These are phyloP conservation scores for Colletotrichum acutatum DNA, from an alignment of 2,329 filamentous ascomycete genomes.

Conservation along the genomic window DNA sequence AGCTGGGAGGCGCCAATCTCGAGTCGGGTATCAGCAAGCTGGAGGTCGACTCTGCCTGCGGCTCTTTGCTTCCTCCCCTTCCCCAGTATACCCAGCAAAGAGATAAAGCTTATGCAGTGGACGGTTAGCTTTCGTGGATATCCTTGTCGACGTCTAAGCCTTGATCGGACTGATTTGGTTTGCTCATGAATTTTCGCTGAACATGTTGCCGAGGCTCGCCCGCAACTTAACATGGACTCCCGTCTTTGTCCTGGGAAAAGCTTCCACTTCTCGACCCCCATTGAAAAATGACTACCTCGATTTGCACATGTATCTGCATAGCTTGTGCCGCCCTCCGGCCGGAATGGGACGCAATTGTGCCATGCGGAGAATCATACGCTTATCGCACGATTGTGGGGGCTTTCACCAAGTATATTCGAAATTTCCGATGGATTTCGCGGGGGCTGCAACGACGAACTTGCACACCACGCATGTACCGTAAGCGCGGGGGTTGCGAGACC, in stretches of 20 bases:
- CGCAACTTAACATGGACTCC: neutral
- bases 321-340: neutral
- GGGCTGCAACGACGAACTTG: slow-evolving; percentile 35
- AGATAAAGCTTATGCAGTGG: neutral
- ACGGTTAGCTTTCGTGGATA: neutral
- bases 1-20: neutral
- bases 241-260: neutral
- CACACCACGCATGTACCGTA: slow-evolving; percentile 6
- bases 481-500: neutral
- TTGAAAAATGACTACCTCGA: neutral
- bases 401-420: slow-evolving; percentile 4
- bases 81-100: neutral
- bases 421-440: slow-evolving; percentile 29
- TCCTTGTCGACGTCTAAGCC: neutral
- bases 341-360: neutral
- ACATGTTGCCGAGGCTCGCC: slow-evolving; percentile 2
- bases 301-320: neutral
- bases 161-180: neutral
- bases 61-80: neutral
- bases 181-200: neutral
- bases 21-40: neutral
- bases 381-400: slow-evolving; percentile 25
- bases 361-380: slow-evolving; percentile 27
- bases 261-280: neutral
- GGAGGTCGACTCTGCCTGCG: neutral